These are phyloP conservation scores for Phytophthora citricola DNA, from an alignment of 352 stramenopile genomes.

Conservation along the genomic window DNA sequence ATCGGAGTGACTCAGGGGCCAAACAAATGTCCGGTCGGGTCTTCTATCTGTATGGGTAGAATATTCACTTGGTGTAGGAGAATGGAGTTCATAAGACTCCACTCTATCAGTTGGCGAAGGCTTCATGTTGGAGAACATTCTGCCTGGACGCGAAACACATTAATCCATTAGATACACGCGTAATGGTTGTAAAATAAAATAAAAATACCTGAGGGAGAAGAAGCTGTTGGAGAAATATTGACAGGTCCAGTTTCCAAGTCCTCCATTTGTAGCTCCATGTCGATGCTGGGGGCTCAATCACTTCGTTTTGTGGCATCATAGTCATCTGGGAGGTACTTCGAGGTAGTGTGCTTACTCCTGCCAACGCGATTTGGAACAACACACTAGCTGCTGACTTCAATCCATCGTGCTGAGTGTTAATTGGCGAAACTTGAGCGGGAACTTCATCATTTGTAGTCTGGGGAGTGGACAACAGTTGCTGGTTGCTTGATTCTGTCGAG, in stretches of 20 bases:
- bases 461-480: neutral
- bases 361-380: slow-evolving; percentile 52
- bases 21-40: slow-evolving; percentile 21
- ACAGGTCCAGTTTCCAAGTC: slow-evolving; percentile 10
- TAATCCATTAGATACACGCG: slow-evolving; percentile 10
- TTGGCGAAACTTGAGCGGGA: neutral
- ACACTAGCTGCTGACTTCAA: slow-evolving; percentile 38
- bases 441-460: slow-evolving; percentile 1
- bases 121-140: slow-evolving; percentile 21
- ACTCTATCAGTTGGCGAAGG: slow-evolving; percentile 15
- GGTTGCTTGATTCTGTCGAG: slow-evolving; percentile 13
- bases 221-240: slow-evolving; percentile 15
- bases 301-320: slow-evolving; percentile 1
- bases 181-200: neutral
- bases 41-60: slow-evolving; percentile 16
- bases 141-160: slow-evolving; percentile 26
- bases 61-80: slow-evolving; percentile 16
- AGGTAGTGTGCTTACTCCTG: slow-evolving; percentile 31
- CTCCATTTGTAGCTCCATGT: slow-evolving; percentile 5
- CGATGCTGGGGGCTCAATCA: neutral
- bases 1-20: slow-evolving; percentile 28
- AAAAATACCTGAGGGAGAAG: slow-evolving; percentile 16
- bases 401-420: slow-evolving; percentile 16
- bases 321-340: neutral
- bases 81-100: slow-evolving; percentile 14